phyloP scores from a whole-genome alignment of 2,329 filamentous ascomycete genomes.

The Aurifilum marmelostoma region DNA sequence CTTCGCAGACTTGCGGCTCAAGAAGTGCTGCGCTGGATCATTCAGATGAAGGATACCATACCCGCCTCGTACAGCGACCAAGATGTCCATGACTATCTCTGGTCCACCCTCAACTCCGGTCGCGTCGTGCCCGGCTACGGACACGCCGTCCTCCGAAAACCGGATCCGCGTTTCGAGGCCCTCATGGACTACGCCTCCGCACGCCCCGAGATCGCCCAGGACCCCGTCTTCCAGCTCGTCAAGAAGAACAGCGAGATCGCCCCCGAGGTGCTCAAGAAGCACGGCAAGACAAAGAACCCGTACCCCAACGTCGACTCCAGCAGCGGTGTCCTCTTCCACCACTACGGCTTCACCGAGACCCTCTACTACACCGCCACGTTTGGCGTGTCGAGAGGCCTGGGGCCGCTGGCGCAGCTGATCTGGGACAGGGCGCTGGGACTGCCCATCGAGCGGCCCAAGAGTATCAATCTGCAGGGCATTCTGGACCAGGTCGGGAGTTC shows the following conservation, averaged over 20 bases:
- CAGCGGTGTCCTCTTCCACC: constrained; percentile 94
- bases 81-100: constrained; percentile 87
- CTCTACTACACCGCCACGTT: constrained; percentile 87
- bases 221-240: constrained; percentile 93
- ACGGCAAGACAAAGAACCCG: constrained; percentile 98
- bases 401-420: constrained; percentile 89
- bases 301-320: constrained; percentile 96
- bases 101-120: constrained; percentile 89
- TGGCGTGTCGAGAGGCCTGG: constrained; percentile 72
- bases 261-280: constrained; percentile 85
- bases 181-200: constrained; percentile 92
- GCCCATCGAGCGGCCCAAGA: constrained; percentile 97
- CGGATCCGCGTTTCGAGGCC: constrained; percentile 94
- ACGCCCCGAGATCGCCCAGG: constrained; percentile 79
- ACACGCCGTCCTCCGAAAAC: constrained; percentile 94
- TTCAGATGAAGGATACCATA: constrained; percentile 92
- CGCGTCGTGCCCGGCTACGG: constrained; percentile 95
- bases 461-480: constrained; percentile 88
- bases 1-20: constrained; percentile 78
- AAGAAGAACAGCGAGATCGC: constrained; percentile 92
- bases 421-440: constrained; percentile 94
- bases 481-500: constrained; percentile 64
- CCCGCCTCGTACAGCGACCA: constrained; percentile 76
- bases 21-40: constrained; percentile 94
- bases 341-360: constrained; percentile 97